These are phyloP conservation scores for Gentiana straminea DNA, from an alignment of 257 asterid species.

Conservation along the genomic window DNA sequence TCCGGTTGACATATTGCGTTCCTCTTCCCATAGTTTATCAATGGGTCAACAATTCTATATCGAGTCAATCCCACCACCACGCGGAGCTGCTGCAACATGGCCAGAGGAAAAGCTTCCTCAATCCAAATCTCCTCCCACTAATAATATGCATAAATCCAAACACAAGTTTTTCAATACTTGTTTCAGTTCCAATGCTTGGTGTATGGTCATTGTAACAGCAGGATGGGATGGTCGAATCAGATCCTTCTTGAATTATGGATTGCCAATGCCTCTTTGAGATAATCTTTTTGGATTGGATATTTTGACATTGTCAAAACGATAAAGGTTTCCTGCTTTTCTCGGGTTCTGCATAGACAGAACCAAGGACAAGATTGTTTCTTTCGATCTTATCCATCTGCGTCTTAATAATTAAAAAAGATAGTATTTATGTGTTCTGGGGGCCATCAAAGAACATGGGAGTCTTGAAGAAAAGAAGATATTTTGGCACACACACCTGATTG, in stretches of 20 bases:
- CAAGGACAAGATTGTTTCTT: too few relatives aligned
- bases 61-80: constrained; percentile 49
- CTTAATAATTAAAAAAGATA: too few relatives aligned
- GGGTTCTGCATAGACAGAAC: not conserved
- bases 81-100: constrained; percentile 66
- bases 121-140: constrained; percentile 23
- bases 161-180: constrained; percentile 63
- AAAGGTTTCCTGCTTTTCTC: not conserved
- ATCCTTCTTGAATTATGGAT: constrained; percentile 74
- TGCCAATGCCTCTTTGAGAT: constrained; percentile 58
- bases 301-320: too few relatives aligned
- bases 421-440: too few relatives aligned
- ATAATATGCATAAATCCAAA: constrained; percentile 32
- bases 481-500: too few relatives aligned
- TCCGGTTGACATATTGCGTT: constrained; percentile 30
- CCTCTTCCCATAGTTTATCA: constrained; percentile 46
- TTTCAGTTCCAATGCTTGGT: constrained; percentile 69
- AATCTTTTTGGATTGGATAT: not conserved
- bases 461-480: too few relatives aligned
- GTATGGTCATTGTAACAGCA: constrained; percentile 79
- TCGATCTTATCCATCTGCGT: too few relatives aligned
- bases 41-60: constrained; percentile 43
- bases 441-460: too few relatives aligned
- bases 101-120: constrained; percentile 63
- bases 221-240: constrained; percentile 89